Base-by-base conservation (phyloP, 306 rosid species). In the Malus sylvestris region DNA sequence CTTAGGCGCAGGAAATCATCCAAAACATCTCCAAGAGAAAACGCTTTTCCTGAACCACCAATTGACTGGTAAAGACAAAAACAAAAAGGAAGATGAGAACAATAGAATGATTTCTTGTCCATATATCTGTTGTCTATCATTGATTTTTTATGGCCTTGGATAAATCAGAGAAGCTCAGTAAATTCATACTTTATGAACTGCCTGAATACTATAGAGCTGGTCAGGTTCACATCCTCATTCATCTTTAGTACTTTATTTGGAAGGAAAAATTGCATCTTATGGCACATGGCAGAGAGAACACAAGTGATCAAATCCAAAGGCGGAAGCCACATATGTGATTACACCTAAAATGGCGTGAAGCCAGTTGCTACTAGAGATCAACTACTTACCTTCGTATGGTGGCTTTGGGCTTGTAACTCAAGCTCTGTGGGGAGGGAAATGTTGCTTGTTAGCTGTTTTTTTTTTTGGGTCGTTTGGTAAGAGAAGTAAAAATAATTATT, bases 11-110 rank as follows among this genome's bases (percentile, higher is more conserved):
- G 62, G 15, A 86, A 79, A 76, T 95, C 99, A 30, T 92, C 99
- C 90, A 95, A 89, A 83, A 90, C 75, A 88, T 92, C 87, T 83
- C 96, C 97, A 44, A 89, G 74, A 46, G 86, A 25, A 86, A 32
- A 27, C 19, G n/a, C 67, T 71, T 73, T 86, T 83, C 89, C 93
- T 74, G 84, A 81, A 76, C 91, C 89, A 76, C 94, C 85, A 61
- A 81, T 76, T 68, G 89, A 77, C 97, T 93, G 94, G 63, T 66
- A 84, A 86, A 79, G 70, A 57, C 19, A 35, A 79, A 55, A 78
- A 62, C 20, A 59, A 19, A 52, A 80, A 33, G 23, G 49, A 18
- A 55, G 25, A 61, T 73, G 10, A 42, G 57, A 60, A 25, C 29
- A 33, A 13, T 60, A 63, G 40, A 63, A 63, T 14, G 20, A 49